phyloP scores from a whole-genome alignment of 345 rosid genomes.

The Gossypioides kirkii region DNA sequence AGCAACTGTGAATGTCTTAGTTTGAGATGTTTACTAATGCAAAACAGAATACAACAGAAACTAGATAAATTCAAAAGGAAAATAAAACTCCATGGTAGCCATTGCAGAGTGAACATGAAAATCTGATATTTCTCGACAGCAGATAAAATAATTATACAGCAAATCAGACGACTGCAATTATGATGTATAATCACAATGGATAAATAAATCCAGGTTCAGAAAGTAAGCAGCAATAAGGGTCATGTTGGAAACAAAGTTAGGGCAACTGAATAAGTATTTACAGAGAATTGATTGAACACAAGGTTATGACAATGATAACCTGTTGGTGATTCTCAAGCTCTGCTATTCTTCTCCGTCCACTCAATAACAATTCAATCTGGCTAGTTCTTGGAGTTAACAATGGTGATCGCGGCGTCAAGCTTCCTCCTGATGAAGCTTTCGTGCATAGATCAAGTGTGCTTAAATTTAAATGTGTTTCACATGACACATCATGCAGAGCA shows the following conservation, averaged over 20 bases:
- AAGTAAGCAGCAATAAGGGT: neutral
- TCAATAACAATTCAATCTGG: slow-evolving; percentile 76
- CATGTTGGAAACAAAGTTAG: neutral
- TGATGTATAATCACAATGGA: neutral
- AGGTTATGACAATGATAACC: slow-evolving; percentile 34
- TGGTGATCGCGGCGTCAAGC: slow-evolving; percentile 90
- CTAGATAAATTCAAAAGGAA: neutral
- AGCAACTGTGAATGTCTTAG: neutral
- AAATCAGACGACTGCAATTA: neutral
- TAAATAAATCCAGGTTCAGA: slow-evolving; percentile 1
- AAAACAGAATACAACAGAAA: neutral
- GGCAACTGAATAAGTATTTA: neutral
- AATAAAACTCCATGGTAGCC: neutral
- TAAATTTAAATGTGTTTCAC: slow-evolving; percentile 28
- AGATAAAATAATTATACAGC: neutral
- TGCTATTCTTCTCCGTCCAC: slow-evolving; percentile 60
- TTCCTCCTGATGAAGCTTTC: slow-evolving; percentile 59
- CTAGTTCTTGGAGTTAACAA: slow-evolving; percentile 62
- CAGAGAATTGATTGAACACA: neutral
- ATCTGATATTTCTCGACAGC: neutral
- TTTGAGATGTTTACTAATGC: neutral
- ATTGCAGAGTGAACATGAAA: neutral
- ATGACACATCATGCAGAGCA: slow-evolving; percentile 30
- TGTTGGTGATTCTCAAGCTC: slow-evolving; percentile 83
- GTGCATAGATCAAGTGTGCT: slow-evolving; percentile 37